A percentile compares a stretch with the other conserved stretches of the same genome.
Evolutionary conservation across 208 protist genomes (phyloP).

Genomic region (Lotmaria passim): DNA sequence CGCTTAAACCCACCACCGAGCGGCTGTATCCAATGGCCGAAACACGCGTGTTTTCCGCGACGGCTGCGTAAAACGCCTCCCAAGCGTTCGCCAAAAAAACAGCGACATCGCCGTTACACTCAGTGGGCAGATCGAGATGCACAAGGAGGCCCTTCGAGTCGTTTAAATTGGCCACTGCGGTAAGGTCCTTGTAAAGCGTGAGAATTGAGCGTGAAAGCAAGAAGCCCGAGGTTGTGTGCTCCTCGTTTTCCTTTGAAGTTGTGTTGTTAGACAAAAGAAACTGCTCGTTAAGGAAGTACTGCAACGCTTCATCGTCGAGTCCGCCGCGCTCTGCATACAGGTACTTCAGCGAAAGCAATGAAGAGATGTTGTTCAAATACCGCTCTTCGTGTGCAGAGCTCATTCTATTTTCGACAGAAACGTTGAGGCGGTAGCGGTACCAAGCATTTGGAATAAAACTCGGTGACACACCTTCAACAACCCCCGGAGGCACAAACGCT

Average conservation of each 20-base stretch:
- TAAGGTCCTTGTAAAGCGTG: conserved; percentile 46
- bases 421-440: conserved; percentile 68
- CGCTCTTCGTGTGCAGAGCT: conserved; percentile 36
- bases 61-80: conserved; percentile 56
- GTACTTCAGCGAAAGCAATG: conserved; percentile 55
- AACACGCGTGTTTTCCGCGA: conserved; percentile 48
- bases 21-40: conserved; percentile 60
- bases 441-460: conserved; percentile 35
- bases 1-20: conserved; percentile 43
- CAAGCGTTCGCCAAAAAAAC: conserved; percentile 54
- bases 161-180: conserved; percentile 48
- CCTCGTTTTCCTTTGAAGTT: conserved; percentile 9
- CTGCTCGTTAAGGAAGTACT: conserved; percentile 53
- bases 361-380: conserved; percentile 52
- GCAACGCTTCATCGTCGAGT: conserved; percentile 53
- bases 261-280: conserved; percentile 58
- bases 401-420: conserved; percentile 37
- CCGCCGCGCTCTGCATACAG: conserved; percentile 52
- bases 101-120: conserved; percentile 47
- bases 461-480: conserved; percentile 27
- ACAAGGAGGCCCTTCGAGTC: conserved; percentile 64
- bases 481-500: conserved; percentile 65
- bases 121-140: conserved; percentile 56
- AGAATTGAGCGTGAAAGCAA: conserved; percentile 68
- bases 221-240: conserved; percentile 58